These are phyloP conservation scores for Fimicolochytrium jonesii DNA, from an alignment of 192 early-diverging fungal genomes.

Conservation along the genomic window DNA sequence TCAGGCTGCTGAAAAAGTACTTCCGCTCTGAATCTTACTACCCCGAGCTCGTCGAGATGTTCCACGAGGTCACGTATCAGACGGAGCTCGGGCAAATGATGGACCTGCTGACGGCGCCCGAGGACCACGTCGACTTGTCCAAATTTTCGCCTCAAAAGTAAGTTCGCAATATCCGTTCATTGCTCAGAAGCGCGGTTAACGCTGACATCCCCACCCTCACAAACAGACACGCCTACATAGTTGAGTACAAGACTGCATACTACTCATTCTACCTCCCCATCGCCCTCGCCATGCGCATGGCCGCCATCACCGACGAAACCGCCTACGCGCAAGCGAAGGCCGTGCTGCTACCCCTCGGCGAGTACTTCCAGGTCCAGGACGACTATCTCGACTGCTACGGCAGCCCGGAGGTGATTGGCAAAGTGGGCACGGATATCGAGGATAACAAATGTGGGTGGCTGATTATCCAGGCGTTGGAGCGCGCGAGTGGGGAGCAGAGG, in stretches of 20 bases:
- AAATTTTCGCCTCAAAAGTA: constrained; percentile 91
- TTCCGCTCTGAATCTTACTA: constrained; percentile 90
- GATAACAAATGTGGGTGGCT: constrained; percentile 99
- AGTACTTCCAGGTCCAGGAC: constrained; percentile 99
- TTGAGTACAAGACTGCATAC: constrained; percentile 97
- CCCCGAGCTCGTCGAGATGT: constrained; percentile 84
- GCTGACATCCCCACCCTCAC: too few relatives aligned
- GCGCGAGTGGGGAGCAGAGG: constrained; percentile 77
- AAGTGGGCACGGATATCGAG: constrained; percentile 99
- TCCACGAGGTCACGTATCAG: constrained; percentile 94
- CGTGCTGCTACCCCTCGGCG: constrained; percentile 90
- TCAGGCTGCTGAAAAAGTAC: constrained; percentile 91
- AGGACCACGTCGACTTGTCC: constrained; percentile 86
- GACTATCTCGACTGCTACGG: constrained; percentile 98
- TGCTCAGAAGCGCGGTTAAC: too few relatives aligned
- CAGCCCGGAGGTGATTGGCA: constrained; percentile 84
- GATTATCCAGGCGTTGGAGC: constrained; percentile 85
- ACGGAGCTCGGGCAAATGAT: constrained; percentile 97
- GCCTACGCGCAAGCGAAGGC: constrained; percentile 78
- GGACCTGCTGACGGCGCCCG: constrained; percentile 96
- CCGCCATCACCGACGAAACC: constrained; percentile 69
- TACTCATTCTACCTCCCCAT: constrained; percentile 99
- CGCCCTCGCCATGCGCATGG: constrained; percentile 88
- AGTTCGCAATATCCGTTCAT: too few relatives aligned
- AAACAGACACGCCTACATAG: constrained; percentile 80